Evolutionary conservation across 2,329 filamentous ascomycete genomes (phyloP), one percentile per base, ranked within the genome.

Genomic region (Aspergillus sp.): DNA sequence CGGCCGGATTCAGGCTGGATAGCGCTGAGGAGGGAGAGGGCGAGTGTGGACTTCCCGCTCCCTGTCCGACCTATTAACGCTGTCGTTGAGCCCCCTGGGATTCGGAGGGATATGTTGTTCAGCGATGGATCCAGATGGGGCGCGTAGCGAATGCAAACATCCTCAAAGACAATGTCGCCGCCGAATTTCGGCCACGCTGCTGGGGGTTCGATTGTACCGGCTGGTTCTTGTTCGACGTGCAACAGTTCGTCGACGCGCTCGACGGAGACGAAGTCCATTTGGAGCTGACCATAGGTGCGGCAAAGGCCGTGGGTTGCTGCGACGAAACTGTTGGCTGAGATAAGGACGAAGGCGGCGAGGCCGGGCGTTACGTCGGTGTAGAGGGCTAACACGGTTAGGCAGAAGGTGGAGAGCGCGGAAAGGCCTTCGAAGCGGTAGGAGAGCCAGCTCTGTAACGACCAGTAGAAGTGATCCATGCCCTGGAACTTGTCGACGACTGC

Each of bases 391-490:
- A 89, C 74, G 1, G 92, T 91, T 55, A 97, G 80, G 0, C 87
- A 78, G 61, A 94, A 90, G 0, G 91, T 92, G 7, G 91, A 91
- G 3, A 85, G 73, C 0, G 90, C 90, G 0, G 92, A 92, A 6
- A 93, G 78, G 8, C 82, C 76, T 68, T 92, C 89, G 59, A 95
- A 94, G 13, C 93, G 87, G 70, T 90, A 92, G 73, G 89, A 88
- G 2, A 97, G 82, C 93, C 93, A 97, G 7, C 88, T 87, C 67
- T 96, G 92, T 48, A 96, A 83, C 61, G 89, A 91, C 90, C 93
- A 97, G 79, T 96, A 97, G 78, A 97, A 96, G 74, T 97, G 93
- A 70, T 97, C 93, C 85, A 96, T 95, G 73, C 92, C 92, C 74
- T 97, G 93, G 72, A 97, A 97, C 19, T 88, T 88, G 71, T 97